Evolutionary conservation across 2,329 filamentous ascomycete genomes (phyloP), one percentile per base, ranked within the genome.

Genomic region (Epicoccum sorghinum): DNA sequence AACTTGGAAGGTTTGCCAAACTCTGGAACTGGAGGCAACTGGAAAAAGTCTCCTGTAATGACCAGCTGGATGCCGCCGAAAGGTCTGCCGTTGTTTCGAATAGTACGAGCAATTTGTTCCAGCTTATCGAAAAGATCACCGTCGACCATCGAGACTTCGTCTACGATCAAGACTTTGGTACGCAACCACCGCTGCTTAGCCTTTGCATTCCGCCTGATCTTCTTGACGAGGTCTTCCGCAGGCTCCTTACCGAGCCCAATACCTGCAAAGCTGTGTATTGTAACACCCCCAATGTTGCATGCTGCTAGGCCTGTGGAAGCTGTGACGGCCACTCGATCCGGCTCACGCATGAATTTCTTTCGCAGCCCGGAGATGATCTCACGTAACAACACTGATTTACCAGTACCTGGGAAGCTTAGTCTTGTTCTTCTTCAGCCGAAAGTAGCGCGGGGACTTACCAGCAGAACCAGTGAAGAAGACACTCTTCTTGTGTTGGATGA

Each of bases 111-210:
- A 62, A 99, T 89, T 57, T 89, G 85, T 58, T 96, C 92, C 14
- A 99, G 83, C 74, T 99, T 99, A 78, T 99, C 95, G 63, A 98
- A 99, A 0, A 99, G 81, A 30, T 97, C 93, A 1, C 91, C 95
- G 66, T 99, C 95, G 4, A 99, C 93, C 96, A 99, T 99, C 10
- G 95, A 98, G 3, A 99, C 88, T 72, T 99, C 95, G 75, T 99
- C 95, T 65, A 99, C 85, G 62, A 99, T 83, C 23, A 99, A 83
- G 10, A 91, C 86, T 69, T 93, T 96, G 0, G 92, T 96, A 52
- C 87, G 86, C 61, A 96, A 78, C 96, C 96, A 99, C 36, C 93
- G 85, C 60, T 86, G 89, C 71, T 90, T 93, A 22, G 92, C 91
- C 72, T 97, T 98, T 14, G 84, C 82, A 62, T 98, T 97, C 54